These are phyloP conservation scores for Eucalyptus pumila DNA, from an alignment of 345 rosid genomes.

Conservation along the genomic window DNA sequence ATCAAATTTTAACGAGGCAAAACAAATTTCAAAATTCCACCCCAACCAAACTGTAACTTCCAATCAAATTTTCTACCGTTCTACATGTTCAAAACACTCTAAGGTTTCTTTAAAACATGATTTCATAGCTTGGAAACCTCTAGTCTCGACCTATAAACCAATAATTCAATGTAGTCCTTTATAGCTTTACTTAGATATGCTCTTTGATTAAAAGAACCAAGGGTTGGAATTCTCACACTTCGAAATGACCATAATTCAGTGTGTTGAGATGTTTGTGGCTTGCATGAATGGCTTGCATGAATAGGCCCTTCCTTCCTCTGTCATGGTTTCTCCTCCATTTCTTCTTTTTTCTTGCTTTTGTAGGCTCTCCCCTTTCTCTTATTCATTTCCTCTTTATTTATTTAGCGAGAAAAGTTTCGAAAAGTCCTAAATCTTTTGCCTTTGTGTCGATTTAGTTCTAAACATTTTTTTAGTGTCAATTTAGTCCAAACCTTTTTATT, in stretches of 20 bases:
- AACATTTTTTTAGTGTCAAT: fast-evolving
- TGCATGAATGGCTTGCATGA: not conserved
- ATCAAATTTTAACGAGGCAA: not conserved
- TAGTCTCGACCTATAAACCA: not conserved
- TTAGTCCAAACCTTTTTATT: no score
- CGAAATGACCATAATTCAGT: not conserved
- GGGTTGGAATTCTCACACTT: not conserved
- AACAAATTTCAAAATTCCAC: not conserved
- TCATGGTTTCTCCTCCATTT: not conserved
- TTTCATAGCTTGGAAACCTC: not conserved
- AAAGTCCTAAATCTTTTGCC: no score
- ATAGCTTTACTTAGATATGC: not conserved
- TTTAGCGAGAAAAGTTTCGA: fast-evolving
- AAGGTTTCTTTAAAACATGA: not conserved
- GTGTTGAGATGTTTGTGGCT: not conserved
- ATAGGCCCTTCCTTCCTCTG: not conserved
- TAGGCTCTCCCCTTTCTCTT: not conserved
- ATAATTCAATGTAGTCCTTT: not conserved
- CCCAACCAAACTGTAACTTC: not conserved
- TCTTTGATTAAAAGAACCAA: not conserved
- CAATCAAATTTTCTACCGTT: not conserved
- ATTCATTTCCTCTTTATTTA: not conserved
- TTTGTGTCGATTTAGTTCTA: no score
- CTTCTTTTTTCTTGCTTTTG: not conserved
- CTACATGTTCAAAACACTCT: not conserved